These are phyloP conservation scores for Penicillium malachiteum DNA, from an alignment of 495 filamentous ascomycete genomes.

Conservation along the genomic window DNA sequence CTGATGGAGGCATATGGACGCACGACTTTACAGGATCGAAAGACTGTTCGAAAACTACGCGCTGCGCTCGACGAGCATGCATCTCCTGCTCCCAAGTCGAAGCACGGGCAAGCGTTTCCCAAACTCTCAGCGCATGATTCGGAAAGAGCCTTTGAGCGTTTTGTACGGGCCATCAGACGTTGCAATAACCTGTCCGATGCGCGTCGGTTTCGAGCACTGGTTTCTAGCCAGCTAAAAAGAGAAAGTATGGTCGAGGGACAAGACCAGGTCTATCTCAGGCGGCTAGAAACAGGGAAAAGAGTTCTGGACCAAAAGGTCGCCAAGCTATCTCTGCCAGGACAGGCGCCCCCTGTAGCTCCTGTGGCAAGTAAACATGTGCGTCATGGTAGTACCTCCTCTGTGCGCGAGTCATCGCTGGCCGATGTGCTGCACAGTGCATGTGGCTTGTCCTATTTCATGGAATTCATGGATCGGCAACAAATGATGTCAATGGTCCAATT, in stretches of 20 bases:
- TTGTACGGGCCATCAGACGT: slow-evolving; percentile 84
- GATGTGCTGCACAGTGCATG: slow-evolving; percentile 85
- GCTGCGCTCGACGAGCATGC: slow-evolving; percentile 95
- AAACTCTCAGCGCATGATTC: slow-evolving; percentile 68
- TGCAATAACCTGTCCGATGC: slow-evolving; percentile 94
- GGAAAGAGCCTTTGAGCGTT: slow-evolving; percentile 90
- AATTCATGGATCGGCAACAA: slow-evolving; percentile 92
- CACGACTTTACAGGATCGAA: slow-evolving; percentile 89
- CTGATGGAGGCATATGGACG: slow-evolving; percentile 86
- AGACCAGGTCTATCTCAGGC: slow-evolving; percentile 81
- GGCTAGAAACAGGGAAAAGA: slow-evolving; percentile 86
- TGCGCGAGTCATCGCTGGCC: slow-evolving; percentile 70
- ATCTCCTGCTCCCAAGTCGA: slow-evolving; percentile 71
- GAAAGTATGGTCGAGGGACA: slow-evolving; percentile 75
- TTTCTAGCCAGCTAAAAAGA: slow-evolving; percentile 87
- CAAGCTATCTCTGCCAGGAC: slow-evolving; percentile 68
- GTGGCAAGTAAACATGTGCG: slow-evolving; percentile 32
- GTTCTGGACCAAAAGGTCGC: slow-evolving; percentile 88
- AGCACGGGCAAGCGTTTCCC: slow-evolving; percentile 63
- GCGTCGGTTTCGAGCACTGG: slow-evolving; percentile 83
- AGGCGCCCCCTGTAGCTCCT: slow-evolving; percentile 36
- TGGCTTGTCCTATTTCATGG: slow-evolving; percentile 97
- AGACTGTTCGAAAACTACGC: slow-evolving; percentile 89
- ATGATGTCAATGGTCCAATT: slow-evolving; percentile 93
- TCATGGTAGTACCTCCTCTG: slow-evolving; percentile 46